phyloP scores from a whole-genome alignment of 768 basidiomycete genomes.

The Mycena crocata region DNA sequence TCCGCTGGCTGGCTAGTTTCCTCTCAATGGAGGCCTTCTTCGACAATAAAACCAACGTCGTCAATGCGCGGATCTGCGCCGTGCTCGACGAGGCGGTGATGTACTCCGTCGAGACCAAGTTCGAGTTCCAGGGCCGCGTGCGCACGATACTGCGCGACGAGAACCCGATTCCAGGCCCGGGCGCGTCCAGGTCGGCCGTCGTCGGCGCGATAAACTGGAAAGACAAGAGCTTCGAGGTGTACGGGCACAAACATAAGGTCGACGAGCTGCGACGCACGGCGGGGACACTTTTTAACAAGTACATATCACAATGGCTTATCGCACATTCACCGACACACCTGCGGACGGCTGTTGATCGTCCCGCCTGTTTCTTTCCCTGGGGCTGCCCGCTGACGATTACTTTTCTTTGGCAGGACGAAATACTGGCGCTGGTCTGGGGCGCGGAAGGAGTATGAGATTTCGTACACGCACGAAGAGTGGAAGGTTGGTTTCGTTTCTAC shows the following conservation, averaged over 20 bases:
- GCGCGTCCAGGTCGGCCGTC: too few relatives aligned
- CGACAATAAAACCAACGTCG: slow-evolving; percentile 62
- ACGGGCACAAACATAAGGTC: slow-evolving; percentile 52
- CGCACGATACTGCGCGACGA: slow-evolving; percentile 59
- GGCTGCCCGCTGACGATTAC: neutral
- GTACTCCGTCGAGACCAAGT: slow-evolving; percentile 57
- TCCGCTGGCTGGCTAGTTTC: too few relatives aligned
- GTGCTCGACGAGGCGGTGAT: slow-evolving; percentile 56
- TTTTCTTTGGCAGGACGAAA: slow-evolving; percentile 43
- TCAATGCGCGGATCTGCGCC: slow-evolving; percentile 56
- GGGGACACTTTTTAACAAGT: slow-evolving; percentile 47
- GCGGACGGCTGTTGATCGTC: neutral
- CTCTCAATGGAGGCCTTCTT: slow-evolving; percentile 60
- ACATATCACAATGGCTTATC: too few relatives aligned
- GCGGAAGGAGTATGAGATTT: slow-evolving; percentile 57
- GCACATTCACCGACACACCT: too few relatives aligned
- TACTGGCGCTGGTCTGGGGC: slow-evolving; percentile 59
- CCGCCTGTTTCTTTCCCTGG: neutral
- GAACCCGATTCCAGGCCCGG: slow-evolving; percentile 56
- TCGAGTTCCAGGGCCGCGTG: slow-evolving; percentile 55
- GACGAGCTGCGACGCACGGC: slow-evolving; percentile 54
- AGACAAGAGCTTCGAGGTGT: slow-evolving; percentile 59
- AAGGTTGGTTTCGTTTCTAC: slow-evolving; percentile 44
- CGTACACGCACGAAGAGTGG: slow-evolving; percentile 59
- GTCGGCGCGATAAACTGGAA: slow-evolving; percentile 58